phyloP scores from a whole-genome alignment of 345 rosid species.

The Reutealis trisperma region DNA sequence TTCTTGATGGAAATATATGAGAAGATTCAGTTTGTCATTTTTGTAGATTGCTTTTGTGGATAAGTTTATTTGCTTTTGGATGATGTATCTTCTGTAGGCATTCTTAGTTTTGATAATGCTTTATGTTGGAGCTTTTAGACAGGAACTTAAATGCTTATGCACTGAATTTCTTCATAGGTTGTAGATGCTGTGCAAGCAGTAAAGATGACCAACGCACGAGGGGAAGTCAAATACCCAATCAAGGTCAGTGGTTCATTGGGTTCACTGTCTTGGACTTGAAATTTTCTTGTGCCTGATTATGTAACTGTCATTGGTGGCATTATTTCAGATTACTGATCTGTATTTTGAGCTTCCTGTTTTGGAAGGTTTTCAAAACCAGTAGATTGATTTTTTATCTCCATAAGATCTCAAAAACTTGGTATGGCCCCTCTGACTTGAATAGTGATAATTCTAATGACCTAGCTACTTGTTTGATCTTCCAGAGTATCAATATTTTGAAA shows the following conservation, averaged over 20 bases:
- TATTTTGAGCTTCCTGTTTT: not conserved
- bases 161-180: conserved; percentile 45
- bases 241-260: conserved; percentile 51
- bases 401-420: not conserved
- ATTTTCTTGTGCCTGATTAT: not conserved
- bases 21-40: no score
- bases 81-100: no score
- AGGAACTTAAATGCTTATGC: not conserved
- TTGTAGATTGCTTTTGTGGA: no score
- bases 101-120: not conserved
- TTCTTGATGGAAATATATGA: not conserved
- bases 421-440: not conserved
- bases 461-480: conserved; percentile 15
- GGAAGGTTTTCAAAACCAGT: not conserved
- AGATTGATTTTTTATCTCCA: not conserved
- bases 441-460: not conserved
- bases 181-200: conserved; percentile 85
- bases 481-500: conserved; percentile 91
- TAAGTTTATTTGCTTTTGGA: no score
- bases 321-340: not conserved
- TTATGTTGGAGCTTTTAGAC: not conserved
- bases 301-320: not conserved
- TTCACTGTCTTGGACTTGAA: not conserved
- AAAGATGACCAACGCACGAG: conserved; percentile 86
- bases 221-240: conserved; percentile 90